A percentile compares a stretch with the other conserved stretches of the same genome.
These are phyloP conservation scores for Boletus vinaceobasis DNA, from an alignment of 768 basidiomycete genomes.

Conservation along the genomic window DNA sequence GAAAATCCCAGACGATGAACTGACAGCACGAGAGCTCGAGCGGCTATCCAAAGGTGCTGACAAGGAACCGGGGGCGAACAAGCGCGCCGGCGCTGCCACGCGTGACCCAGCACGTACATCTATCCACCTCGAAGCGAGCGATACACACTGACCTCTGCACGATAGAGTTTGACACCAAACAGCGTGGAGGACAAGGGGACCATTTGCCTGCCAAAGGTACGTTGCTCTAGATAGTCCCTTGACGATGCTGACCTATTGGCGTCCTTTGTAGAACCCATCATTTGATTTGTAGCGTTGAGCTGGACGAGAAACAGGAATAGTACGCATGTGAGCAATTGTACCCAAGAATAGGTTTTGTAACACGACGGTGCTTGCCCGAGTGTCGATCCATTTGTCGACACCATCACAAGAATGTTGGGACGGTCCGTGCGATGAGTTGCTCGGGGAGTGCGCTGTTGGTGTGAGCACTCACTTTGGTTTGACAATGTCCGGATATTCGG, in stretches of 20 bases:
- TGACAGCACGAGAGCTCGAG: conserved; percentile 18
- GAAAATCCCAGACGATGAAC: conserved; percentile 22
- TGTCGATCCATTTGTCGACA: not conserved
- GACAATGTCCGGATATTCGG: not conserved
- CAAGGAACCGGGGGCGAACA: conserved; percentile 26
- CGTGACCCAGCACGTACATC: conserved; percentile 17
- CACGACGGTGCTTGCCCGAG: not conserved
- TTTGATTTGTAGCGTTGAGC: not conserved
- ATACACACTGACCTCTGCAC: not conserved
- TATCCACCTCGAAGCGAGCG: too few relatives aligned
- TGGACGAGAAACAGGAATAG: not conserved
- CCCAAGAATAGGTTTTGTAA: not conserved
- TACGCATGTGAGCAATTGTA: not conserved
- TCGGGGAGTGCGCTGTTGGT: too few relatives aligned
- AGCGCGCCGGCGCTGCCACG: conserved; percentile 26
- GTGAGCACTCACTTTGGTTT: not conserved
- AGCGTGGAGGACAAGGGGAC: conserved; percentile 9
- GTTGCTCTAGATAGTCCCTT: not conserved
- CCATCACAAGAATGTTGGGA: not conserved
- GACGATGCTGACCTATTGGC: not conserved
- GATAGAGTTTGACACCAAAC: conserved; percentile 16
- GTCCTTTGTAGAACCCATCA: not conserved
- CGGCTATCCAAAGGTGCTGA: conserved; percentile 9
- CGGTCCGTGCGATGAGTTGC: not conserved
- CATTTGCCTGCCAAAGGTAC: conserved; percentile 4